Evolutionary conservation across 208 protist genomes (phyloP).

Genomic region (Phytomonas sp.): DNA sequence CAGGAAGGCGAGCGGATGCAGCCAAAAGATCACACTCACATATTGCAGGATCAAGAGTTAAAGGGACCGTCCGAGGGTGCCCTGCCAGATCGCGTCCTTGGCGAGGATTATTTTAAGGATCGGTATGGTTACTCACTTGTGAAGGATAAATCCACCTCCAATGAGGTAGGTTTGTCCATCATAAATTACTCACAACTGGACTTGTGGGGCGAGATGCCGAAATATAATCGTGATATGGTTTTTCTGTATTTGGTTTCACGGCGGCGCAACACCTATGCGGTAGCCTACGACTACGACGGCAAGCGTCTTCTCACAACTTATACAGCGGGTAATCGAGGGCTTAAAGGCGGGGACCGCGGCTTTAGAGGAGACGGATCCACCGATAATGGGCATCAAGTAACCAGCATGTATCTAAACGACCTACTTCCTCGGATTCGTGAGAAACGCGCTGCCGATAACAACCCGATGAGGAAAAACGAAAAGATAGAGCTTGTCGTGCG

Average conservation of each 20-base stretch:
- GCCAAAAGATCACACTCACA: neutral
- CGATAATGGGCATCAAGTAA: conserved; percentile 84
- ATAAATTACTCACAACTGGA: conserved; percentile 74
- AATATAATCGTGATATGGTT: conserved; percentile 73
- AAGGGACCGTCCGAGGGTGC: neutral
- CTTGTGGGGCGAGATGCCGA: conserved; percentile 86
- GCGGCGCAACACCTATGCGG: conserved; percentile 84
- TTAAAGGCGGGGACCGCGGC: conserved; percentile 81
- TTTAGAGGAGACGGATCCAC: conserved; percentile 78
- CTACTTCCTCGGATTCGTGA: conserved; percentile 71
- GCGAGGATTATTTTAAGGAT: conserved; percentile 69
- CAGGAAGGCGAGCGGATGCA: conserved; percentile 28
- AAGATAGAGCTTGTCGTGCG: conserved; percentile 86
- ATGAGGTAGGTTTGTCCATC: conserved; percentile 17
- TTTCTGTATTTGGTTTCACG: conserved; percentile 84
- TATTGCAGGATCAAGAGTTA: neutral
- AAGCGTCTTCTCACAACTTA: conserved; percentile 69
- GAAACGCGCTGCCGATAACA: conserved; percentile 36
- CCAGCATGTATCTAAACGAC: conserved; percentile 82
- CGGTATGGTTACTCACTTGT: conserved; percentile 79
- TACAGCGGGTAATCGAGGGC: conserved; percentile 78
- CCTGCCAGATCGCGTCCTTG: conserved; percentile 61
- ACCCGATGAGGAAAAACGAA: conserved; percentile 43
- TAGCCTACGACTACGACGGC: conserved; percentile 81
- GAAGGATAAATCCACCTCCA: conserved; percentile 18